Percentiles rank a stretch among this genome's conserved stretches.
phyloP scores from a whole-genome alignment of 202 grass and related monocot genomes.

The Saccharum hybrid region DNA sequence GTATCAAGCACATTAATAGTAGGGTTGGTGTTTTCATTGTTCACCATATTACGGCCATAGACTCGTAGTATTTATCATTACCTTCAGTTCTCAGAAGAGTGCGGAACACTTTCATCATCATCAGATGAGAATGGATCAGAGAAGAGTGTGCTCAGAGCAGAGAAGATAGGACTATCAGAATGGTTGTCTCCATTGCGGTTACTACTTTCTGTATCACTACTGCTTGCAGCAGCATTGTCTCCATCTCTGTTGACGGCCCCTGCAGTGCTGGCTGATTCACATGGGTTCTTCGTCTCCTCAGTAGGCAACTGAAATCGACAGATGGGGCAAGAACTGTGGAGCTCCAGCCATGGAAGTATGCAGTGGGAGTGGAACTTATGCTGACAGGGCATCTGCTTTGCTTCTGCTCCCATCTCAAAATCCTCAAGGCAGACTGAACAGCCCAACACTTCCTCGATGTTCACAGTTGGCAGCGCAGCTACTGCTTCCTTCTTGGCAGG shows the following conservation, averaged over 20 bases:
- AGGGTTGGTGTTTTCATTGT: neutral
- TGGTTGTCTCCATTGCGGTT: slow-evolving; percentile 33
- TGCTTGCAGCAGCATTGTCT: slow-evolving; percentile 39
- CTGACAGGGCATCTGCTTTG: slow-evolving; percentile 68
- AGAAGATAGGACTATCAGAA: slow-evolving; percentile 45
- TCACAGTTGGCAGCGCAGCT: slow-evolving; percentile 64
- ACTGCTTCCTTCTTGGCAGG: slow-evolving; percentile 74
- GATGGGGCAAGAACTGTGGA: slow-evolving; percentile 72
- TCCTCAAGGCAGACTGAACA: slow-evolving; percentile 79
- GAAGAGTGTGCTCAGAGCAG: slow-evolving; percentile 54
- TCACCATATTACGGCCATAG: slow-evolving; percentile 4
- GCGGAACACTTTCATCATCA: slow-evolving; percentile 52
- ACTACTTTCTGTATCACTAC: slow-evolving; percentile 42
- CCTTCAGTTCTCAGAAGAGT: slow-evolving; percentile 50
- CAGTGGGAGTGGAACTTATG: slow-evolving; percentile 70
- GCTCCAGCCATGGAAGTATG: slow-evolving; percentile 72
- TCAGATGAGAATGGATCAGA: slow-evolving; percentile 37
- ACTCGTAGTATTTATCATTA: slow-evolving; percentile 23
- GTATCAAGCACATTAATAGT: neutral
- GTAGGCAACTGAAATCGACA: slow-evolving; percentile 72
- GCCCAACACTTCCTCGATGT: slow-evolving; percentile 53
- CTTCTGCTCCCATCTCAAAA: slow-evolving; percentile 57
- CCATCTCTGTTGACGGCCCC: slow-evolving; percentile 35
- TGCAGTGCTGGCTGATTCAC: slow-evolving; percentile 41
- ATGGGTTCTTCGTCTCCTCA: slow-evolving; percentile 56